Base-by-base conservation (phyloP, 352 stramenopile species). In the Phytophthora tentaculata region DNA sequence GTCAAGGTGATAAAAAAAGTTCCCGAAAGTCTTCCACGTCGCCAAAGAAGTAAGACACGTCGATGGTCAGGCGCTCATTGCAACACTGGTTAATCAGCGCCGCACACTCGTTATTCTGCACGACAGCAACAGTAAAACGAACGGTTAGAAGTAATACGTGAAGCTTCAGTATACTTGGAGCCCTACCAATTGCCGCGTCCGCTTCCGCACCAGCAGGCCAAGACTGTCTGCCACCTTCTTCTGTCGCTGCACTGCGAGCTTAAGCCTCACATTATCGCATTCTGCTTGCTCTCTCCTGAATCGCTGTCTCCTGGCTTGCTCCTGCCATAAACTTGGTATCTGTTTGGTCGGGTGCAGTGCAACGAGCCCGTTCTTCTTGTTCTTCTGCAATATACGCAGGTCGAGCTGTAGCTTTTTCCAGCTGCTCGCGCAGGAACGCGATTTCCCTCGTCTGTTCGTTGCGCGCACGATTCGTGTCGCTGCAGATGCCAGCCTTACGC, bases 211-310 rank as follows among this genome's bases (percentile, higher is more conserved):
- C 24, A 82, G 17, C 13, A 43, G 45, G 26, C 76, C 61, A 2
- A 88, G 45, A 28, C 61, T 77, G 44, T 80, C 70, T 14, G 60
- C 74, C 17, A 82, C 64, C 32, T 76, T 72, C 26, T 79, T 62
- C 43, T 88, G 79, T 23, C 77, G 62, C 28, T 84, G 71, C 22
- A 88, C 60, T 41, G 79, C 61, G 17, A 69, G 69, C 29, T 70
- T 74, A 47, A 80, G 53, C 16, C 73, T 62, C 45, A 59, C 53
- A 56, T 78, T 80, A 48, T 80, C 73, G 20, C 65, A 69, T 50
- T 80, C 69, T 0, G 61, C 56, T 17, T 71, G 57, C 0, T 63
- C 53, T 19, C 60, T 58, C 0, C 57, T 51, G 14, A 50, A 23
- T 23, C 50, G 29, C 28, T 80, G 73, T 16, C 64, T 62, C 1